Conservation (phyloP, 192 early-diverging fungal species). For the Cladochytrium replicatum region DNA sequence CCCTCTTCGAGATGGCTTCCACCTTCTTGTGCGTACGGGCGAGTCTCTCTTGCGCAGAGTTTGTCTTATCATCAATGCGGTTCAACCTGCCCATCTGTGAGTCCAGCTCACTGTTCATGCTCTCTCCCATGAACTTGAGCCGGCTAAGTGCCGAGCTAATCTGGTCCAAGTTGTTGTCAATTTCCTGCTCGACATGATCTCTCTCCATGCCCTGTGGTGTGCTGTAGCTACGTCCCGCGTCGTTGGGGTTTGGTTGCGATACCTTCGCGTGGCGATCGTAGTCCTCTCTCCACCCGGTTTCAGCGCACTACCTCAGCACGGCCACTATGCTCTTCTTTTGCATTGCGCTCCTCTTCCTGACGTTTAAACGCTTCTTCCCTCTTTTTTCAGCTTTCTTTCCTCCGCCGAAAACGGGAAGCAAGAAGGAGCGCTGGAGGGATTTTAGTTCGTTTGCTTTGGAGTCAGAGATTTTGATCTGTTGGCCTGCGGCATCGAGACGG, state of each 20-base stretch:
- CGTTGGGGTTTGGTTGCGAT: background rate
- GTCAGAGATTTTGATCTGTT: constrained; percentile 29
- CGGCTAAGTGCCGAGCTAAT: constrained; percentile 25
- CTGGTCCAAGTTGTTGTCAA: constrained; percentile 45
- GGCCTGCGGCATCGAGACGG: constrained; percentile 27
- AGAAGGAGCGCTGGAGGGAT: constrained; percentile 40
- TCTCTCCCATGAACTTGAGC: constrained; percentile 37
- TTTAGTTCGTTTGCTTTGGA: constrained; percentile 41
- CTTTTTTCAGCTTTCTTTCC: constrained; percentile 27
- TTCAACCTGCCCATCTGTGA: constrained; percentile 22
- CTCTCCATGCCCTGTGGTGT: constrained; percentile 36
- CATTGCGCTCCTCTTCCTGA: constrained; percentile 17
- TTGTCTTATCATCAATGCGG: constrained; percentile 19
- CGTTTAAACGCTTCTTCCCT: constrained; percentile 22
- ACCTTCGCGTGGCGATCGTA: background rate
- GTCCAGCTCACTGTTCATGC: constrained; percentile 40
- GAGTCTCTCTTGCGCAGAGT: constrained; percentile 24
- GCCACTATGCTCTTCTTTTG: no score
- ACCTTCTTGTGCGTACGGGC: constrained; percentile 11
- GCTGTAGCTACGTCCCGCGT: no score
- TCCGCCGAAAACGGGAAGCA: constrained; percentile 41
- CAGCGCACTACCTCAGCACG: no score
- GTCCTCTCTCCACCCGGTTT: no score
- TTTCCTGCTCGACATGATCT: constrained; percentile 41
- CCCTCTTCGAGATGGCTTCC: no score